A percentile compares a stretch with the other conserved stretches of the same genome.
Evolutionary conservation across 2,329 filamentous ascomycete genomes (phyloP).

Genomic region (Sarocladium kiliense): DNA sequence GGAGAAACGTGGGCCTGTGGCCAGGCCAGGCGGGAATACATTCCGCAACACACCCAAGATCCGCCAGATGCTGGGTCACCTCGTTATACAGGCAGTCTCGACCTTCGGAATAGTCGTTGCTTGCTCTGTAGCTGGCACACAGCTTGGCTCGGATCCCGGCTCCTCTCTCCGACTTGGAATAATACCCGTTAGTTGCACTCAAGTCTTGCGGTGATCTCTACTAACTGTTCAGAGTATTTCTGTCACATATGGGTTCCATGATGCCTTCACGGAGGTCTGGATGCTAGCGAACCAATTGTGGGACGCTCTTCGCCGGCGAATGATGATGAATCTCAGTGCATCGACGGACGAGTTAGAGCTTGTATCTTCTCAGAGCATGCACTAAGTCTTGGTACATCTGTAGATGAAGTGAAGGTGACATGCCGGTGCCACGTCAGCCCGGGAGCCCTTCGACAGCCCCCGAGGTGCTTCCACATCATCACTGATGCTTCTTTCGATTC

Average conservation of each 20-base stretch:
- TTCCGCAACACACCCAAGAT: no score
- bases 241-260: no score
- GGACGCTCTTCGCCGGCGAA: no score
- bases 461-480: no score
- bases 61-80: not conserved
- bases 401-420: not conserved
- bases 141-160: not conserved
- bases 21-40: not conserved
- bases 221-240: no score
- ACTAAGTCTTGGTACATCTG: not conserved
- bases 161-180: not conserved
- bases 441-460: no score
- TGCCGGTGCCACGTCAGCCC: no score
- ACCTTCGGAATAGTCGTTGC: not conserved
- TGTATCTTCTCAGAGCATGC: not conserved
- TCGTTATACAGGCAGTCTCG: not conserved
- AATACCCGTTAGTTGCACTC: not conserved
- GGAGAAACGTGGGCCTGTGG: not conserved
- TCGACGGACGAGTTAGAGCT: not conserved
- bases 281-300: no score
- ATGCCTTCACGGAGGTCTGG: no score
- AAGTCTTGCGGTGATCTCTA: not conserved
- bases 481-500: no score
- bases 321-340: not conserved
- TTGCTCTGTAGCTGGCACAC: constrained; percentile 1